Percentiles rank a stretch among this genome's conserved stretches.
Conservation (phyloP, 495 filamentous ascomycete genomes). For the Lasiosphaeria hispida region DNA sequence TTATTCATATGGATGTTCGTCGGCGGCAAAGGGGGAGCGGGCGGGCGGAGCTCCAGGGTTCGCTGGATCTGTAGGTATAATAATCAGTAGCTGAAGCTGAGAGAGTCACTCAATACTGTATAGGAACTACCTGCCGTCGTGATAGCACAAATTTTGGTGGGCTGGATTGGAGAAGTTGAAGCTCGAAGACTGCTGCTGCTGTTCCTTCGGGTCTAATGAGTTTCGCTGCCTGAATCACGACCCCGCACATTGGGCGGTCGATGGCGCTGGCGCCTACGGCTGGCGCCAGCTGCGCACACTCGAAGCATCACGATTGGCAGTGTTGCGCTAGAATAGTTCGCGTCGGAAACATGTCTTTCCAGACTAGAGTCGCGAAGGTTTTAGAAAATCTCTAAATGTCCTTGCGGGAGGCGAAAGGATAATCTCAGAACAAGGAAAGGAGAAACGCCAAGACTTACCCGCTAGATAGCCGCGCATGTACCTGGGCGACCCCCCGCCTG, state of each 20-base stretch:
- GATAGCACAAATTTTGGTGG: slow-evolving; percentile 6
- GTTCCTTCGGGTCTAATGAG: too few relatives aligned
- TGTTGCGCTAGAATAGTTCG: background rate
- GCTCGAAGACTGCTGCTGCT: too few relatives aligned
- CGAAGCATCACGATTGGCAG: background rate
- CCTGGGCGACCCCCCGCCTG: too few relatives aligned
- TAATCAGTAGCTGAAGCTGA: slow-evolving; percentile 4
- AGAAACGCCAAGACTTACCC: too few relatives aligned
- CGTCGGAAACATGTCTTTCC: background rate
- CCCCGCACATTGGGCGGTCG: slow-evolving; percentile 11
- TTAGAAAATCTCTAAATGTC: slow-evolving; percentile 5
- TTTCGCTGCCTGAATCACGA: background rate
- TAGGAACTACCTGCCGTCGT: slow-evolving; percentile 1
- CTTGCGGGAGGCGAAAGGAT: background rate
- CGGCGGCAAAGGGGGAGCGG: slow-evolving; percentile 1
- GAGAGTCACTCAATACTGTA: background rate
- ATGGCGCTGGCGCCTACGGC: background rate
- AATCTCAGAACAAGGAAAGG: slow-evolving; percentile 1
- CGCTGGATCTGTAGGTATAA: background rate
- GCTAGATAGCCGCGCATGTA: too few relatives aligned
- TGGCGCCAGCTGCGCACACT: slow-evolving; percentile 1
- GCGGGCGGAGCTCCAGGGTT: background rate
- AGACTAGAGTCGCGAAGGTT: background rate
- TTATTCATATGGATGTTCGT: background rate
- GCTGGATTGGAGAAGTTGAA: background rate